Evolutionary conservation across 1,284 basidiomycete genomes (phyloP).

Genomic region (Ceratorhiza oryzae-sativae): DNA sequence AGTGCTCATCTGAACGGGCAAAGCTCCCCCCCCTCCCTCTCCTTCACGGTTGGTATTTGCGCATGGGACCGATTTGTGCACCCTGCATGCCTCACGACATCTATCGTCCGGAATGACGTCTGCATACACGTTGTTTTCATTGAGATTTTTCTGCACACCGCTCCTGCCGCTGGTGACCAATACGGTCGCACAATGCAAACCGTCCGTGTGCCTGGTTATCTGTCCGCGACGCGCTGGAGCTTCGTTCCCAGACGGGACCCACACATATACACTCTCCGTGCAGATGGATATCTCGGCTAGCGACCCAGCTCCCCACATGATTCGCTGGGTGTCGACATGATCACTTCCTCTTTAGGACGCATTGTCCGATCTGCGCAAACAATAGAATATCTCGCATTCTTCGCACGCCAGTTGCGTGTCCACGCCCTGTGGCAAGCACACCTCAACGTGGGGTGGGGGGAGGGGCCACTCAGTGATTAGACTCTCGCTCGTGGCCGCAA

Average conservation of each 20-base stretch:
- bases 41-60: conserved; percentile 12
- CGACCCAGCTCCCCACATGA: conserved; percentile 11
- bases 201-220: conserved; percentile 32
- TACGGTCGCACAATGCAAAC: conserved; percentile 16
- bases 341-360: neutral
- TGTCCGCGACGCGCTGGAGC: conserved; percentile 1
- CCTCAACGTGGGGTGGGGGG: neutral
- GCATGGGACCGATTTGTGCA: conserved; percentile 11
- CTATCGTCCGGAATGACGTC: conserved; percentile 26
- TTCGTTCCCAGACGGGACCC: conserved; percentile 13
- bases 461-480: neutral
- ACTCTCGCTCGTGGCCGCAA: conserved; percentile 12
- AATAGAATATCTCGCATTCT: conserved; percentile 11
- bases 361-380: conserved; percentile 27
- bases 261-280: neutral
- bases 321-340: conserved; percentile 3
- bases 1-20: neutral
- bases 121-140: conserved; percentile 38
- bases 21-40: too few species aligned
- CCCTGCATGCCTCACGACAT: conserved; percentile 3
- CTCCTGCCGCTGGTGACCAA: conserved; percentile 3
- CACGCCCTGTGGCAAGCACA: conserved; percentile 33
- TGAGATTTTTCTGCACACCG: conserved; percentile 14
- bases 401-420: neutral
- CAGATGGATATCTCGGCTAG: conserved; percentile 31